Conservation (phyloP, 306 rosid genomes). For the Quercus engelmannii region DNA sequence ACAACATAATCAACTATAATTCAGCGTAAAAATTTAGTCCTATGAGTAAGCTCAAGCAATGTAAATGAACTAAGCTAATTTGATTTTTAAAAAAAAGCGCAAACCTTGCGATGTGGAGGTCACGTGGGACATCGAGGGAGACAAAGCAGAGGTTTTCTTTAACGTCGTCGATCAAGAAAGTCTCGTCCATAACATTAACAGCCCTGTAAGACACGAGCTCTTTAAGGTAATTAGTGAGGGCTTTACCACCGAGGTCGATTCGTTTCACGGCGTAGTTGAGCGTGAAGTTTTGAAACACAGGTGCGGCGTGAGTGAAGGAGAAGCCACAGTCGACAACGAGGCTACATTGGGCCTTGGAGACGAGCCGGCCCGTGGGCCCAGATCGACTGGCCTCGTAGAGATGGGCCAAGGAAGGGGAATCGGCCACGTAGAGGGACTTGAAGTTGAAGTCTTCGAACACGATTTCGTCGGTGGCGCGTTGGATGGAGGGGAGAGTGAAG, state of each 20-base stretch:
- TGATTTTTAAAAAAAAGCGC: not conserved
- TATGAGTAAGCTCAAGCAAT: not conserved
- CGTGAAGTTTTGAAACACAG: slow-evolving; percentile 81
- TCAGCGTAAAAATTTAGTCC: no score
- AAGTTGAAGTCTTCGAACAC: slow-evolving; percentile 91
- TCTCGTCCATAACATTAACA: slow-evolving; percentile 87
- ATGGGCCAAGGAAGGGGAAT: slow-evolving; percentile 69
- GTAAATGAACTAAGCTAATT: not conserved
- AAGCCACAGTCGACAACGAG: slow-evolving; percentile 92
- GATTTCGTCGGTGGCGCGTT: slow-evolving; percentile 74
- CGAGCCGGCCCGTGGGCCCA: slow-evolving; percentile 42
- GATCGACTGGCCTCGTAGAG: slow-evolving; percentile 72
- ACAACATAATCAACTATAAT: no score
- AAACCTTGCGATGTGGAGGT: slow-evolving; percentile 68
- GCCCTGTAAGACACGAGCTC: slow-evolving; percentile 84
- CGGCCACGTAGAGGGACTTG: slow-evolving; percentile 61
- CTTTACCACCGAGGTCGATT: slow-evolving; percentile 88
- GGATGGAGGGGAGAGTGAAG: slow-evolving; percentile 82
- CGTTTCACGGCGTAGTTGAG: slow-evolving; percentile 73
- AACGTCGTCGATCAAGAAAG: slow-evolving; percentile 79
- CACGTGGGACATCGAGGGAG: slow-evolving; percentile 62
- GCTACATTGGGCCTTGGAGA: slow-evolving; percentile 76
- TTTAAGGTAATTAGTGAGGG: slow-evolving; percentile 81
- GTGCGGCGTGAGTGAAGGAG: slow-evolving; percentile 86
- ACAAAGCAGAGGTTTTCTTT: slow-evolving; percentile 95